Evolutionary conservation across 805 yeast genomes (phyloP).

Genomic region (Deakozyma indianensis): DNA sequence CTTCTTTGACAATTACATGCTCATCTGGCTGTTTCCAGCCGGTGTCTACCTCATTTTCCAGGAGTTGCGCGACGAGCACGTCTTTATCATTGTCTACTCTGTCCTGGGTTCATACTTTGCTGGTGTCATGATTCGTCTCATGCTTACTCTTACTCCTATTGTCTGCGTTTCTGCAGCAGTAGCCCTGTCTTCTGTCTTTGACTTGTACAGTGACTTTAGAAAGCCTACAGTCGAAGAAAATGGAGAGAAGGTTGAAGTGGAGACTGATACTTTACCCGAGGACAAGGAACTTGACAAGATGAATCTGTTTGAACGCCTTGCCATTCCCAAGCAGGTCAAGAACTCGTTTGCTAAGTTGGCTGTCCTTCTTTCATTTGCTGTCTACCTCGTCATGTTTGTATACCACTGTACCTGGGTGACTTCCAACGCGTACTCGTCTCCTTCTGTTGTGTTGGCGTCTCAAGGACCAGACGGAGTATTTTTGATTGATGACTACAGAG

Average conservation of each 20-base stretch:
- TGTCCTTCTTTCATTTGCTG: conserved; percentile 53
- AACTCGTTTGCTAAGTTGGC: conserved; percentile 37
- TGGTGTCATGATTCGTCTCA: conserved; percentile 97
- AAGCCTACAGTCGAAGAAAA: neutral
- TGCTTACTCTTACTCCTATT: conserved; percentile 92
- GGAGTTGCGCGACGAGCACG: conserved; percentile 82
- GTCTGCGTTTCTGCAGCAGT: conserved; percentile 89
- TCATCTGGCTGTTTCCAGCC: conserved; percentile 97
- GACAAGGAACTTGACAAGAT: conserved; percentile 1
- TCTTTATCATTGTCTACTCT: conserved; percentile 79
- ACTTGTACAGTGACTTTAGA: conserved; percentile 55
- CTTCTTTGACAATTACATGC: conserved; percentile 82
- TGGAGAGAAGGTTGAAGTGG: conserved; percentile 2
- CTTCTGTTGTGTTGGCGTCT: conserved; percentile 89
- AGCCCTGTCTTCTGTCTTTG: conserved; percentile 73
- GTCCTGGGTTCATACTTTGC: conserved; percentile 96
- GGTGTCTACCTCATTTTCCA: conserved; percentile 86
- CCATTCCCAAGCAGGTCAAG: conserved; percentile 2
- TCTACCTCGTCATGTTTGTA: conserved; percentile 70
- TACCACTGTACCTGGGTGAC: conserved; percentile 97
- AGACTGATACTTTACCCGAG: conserved; percentile 5
- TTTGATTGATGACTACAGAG: conserved; percentile 92
- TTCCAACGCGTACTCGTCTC: conserved; percentile 88
- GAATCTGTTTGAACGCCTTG: neutral
- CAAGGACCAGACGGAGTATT: conserved; percentile 71